These are phyloP conservation scores for Diutina siamensis DNA, from an alignment of 1,139 yeast species.

Conservation along the genomic window DNA sequence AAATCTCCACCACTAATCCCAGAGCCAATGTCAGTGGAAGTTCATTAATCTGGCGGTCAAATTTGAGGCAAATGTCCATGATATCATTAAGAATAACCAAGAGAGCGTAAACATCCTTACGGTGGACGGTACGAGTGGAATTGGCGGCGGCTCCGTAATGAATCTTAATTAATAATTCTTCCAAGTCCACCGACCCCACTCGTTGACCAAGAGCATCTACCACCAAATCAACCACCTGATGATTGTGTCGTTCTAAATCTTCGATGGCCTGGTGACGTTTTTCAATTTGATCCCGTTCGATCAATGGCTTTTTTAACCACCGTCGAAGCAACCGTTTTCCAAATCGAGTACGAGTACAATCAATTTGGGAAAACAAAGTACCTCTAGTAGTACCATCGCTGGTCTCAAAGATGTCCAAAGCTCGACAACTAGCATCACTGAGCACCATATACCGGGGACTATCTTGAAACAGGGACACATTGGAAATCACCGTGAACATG, in stretches of 20 bases:
- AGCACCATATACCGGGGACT: slow-evolving; percentile 47
- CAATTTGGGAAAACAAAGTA: slow-evolving; percentile 64
- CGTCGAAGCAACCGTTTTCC: slow-evolving; percentile 55
- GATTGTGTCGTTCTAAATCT: slow-evolving; percentile 33
- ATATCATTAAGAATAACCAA: slow-evolving; percentile 39
- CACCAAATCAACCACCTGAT: slow-evolving; percentile 41
- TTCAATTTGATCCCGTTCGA: slow-evolving; percentile 39
- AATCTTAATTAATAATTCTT: slow-evolving; percentile 51
- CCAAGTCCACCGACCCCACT: slow-evolving; percentile 42
- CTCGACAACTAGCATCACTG: slow-evolving; percentile 54
- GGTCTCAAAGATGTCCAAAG: slow-evolving; percentile 66
- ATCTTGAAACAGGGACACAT: slow-evolving; percentile 41
- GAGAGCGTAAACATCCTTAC: slow-evolving; percentile 56
- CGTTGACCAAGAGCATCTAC: slow-evolving; percentile 26
- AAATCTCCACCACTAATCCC: slow-evolving; percentile 15
- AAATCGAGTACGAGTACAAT: slow-evolving; percentile 68
- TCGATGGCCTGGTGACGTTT: slow-evolving; percentile 54
- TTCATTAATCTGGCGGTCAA: slow-evolving; percentile 11
- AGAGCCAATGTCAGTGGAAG: slow-evolving; percentile 9
- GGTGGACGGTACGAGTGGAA: slow-evolving; percentile 27
- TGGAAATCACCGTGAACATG: slow-evolving; percentile 41
- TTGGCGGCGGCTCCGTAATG: slow-evolving; percentile 38
- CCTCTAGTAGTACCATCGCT: slow-evolving; percentile 50
- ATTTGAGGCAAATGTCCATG: slow-evolving; percentile 16
- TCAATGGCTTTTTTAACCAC: slow-evolving; percentile 72